Evolutionary conservation across 139 green algal genomes (phyloP), one percentile per base, ranked within the genome.

Genomic region (Chlorella ohadii): DNA sequence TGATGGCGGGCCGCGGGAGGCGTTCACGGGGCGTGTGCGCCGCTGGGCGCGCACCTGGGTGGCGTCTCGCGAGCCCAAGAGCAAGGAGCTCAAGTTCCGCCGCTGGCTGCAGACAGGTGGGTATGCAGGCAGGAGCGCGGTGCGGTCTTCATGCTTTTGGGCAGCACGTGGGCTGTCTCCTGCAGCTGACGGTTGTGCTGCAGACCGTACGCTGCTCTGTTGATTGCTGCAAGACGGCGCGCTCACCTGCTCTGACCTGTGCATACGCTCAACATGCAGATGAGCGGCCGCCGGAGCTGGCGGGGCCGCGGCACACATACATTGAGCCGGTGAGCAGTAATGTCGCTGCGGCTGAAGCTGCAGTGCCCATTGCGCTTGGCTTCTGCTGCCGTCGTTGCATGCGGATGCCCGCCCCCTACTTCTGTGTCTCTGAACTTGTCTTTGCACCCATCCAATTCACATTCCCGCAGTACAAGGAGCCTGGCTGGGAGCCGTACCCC

Each of bases 71-170:
- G 28, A 74, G 78, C 64, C 78, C 31, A 84, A 84, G 22, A 63
- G 44, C 36, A 84, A 84, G 31, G 64, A 75, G 20, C 64, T 84
- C 41, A 75, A 84, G 78, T 84, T 84, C 64, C 9, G 66, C 19
- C 63, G 78, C 9, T 84, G 78, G 78, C 39, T 36, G 78, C 64
- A 64, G 66, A 84, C 78, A 34, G 78, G 78, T 84, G 78, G 6
- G 63, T 11, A n/a, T n/a, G n/a, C n/a, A n/a, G 44, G 44, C 44
- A 51, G 9, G 44, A 51, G n/a, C n/a, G n/a, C 44, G 44, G 44
- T 11, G 6, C 44, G 11, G 44, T 11, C 44, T 11, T 11, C 6
- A 55, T 55, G 44, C 6, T 11, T 55, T 11, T 6, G 11, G 44
- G 11, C 44, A 55, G 44, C 44, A 11, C 44, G 44, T 11, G n/a